Conservation (phyloP, 2,329 filamentous ascomycete genomes). For the Tolypocladium endophyticum region DNA sequence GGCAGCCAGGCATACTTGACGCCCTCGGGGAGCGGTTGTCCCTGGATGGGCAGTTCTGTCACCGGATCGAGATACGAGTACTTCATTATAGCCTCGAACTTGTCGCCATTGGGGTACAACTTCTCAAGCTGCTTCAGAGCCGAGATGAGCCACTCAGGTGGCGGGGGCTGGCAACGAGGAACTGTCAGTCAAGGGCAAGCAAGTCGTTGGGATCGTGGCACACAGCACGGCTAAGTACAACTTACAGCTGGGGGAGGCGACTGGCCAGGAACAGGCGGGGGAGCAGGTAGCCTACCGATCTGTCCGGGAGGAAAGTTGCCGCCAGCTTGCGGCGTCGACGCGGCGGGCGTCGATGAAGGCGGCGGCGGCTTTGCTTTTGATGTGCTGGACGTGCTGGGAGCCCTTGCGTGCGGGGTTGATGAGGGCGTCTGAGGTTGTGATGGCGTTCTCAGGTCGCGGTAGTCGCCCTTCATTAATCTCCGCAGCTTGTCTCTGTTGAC, state of each 20-base stretch:
- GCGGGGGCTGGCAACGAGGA: conserved; percentile 51
- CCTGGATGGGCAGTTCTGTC: conserved; percentile 55
- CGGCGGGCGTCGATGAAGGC: conserved; percentile 26
- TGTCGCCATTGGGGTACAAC: conserved; percentile 62
- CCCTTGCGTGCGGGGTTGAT: conserved; percentile 17
- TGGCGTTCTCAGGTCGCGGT: conserved; percentile 25
- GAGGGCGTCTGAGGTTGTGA: conserved; percentile 24
- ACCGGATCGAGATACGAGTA: conserved; percentile 69
- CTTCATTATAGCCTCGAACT: conserved; percentile 86
- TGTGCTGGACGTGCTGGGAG: conserved; percentile 17
- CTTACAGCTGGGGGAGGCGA: conserved; percentile 52
- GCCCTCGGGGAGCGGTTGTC: conserved; percentile 45
- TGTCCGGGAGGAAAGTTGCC: conserved; percentile 38
- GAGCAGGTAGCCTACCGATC: conserved; percentile 58
- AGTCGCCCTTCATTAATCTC: conserved; percentile 49
- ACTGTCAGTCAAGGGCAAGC: conserved; percentile 7
- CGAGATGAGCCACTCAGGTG: conserved; percentile 73
- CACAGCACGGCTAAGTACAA: conserved; percentile 4
- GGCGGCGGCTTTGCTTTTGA: conserved; percentile 24
- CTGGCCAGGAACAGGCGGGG: conserved; percentile 47
- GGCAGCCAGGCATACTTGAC: conserved; percentile 77
- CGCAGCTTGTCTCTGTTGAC: conserved; percentile 62
- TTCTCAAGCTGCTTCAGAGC: conserved; percentile 63
- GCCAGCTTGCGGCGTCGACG: conserved; percentile 19
- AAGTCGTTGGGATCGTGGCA: neutral